Percentiles rank a stretch among this genome's conserved stretches.
Evolutionary conservation across 176 grass and related monocot species (phyloP).

Genomic region (Thinopyrum elongatum): DNA sequence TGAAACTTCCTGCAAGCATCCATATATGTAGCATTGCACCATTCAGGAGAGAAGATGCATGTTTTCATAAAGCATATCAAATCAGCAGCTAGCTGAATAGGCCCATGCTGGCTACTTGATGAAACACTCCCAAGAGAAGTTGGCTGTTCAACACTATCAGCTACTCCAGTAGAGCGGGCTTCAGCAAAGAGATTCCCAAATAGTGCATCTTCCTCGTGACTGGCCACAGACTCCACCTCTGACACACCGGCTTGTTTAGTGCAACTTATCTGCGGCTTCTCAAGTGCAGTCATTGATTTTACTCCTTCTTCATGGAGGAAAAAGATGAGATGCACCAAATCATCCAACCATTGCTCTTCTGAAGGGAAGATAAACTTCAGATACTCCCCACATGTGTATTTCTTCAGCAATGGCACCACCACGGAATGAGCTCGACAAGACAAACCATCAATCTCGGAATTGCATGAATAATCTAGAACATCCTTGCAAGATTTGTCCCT

Average conservation of each 20-base stretch:
- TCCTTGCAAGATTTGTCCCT: conserved; percentile 40
- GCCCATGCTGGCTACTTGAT: conserved; percentile 46
- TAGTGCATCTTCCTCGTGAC: conserved; percentile 93
- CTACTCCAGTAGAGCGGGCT: conserved; percentile 52
- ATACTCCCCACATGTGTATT: conserved; percentile 67
- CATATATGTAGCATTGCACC: conserved; percentile 55
- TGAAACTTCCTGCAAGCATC: conserved; percentile 72
- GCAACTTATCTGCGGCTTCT: conserved; percentile 59
- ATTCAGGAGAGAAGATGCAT: conserved; percentile 70
- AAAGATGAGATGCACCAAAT: conserved; percentile 72
- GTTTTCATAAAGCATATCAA: conserved; percentile 78
- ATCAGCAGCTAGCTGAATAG: conserved; percentile 75
- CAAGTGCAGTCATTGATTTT: conserved; percentile 52
- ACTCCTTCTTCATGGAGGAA: conserved; percentile 81
- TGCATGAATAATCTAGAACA: conserved; percentile 35
- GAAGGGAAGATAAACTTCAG: conserved; percentile 64
- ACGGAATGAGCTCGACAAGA: conserved; percentile 60
- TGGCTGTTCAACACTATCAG: conserved; percentile 67
- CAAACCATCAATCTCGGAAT: conserved; percentile 41
- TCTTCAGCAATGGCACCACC: conserved; percentile 58
- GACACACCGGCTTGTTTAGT: conserved; percentile 58
- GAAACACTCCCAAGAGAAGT: conserved; percentile 33
- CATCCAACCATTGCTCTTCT: conserved; percentile 79
- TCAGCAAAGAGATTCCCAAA: conserved; percentile 96
- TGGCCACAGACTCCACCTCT: conserved; percentile 68